phyloP scores from a whole-genome alignment of 148 eudicot genomes.

The Silene uniflora region DNA sequence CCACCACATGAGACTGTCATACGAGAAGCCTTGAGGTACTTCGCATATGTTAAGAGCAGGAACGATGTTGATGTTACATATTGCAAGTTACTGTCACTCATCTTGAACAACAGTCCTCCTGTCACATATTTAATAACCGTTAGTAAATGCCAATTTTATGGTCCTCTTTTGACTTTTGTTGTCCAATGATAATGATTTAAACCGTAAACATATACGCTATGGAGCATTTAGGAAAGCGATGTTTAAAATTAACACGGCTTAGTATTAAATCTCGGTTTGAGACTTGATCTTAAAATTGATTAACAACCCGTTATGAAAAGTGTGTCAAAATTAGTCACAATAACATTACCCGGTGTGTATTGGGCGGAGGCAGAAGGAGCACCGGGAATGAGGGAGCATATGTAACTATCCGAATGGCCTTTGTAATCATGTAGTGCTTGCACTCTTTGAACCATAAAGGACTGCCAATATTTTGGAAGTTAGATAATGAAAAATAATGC shows the following conservation, averaged over 20 bases:
- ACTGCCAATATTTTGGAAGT: conserved; percentile 22
- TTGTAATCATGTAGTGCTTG: conserved; percentile 62
- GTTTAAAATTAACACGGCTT: too few relatives aligned
- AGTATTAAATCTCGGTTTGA: too few relatives aligned
- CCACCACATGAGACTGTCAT: conserved; percentile 63
- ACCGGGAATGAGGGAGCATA: conserved; percentile 76
- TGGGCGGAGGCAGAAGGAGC: conserved; percentile 54
- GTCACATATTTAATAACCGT: conserved; percentile 11
- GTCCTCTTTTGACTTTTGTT: too few relatives aligned
- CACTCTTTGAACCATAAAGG: conserved; percentile 61
- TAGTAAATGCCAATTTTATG: conserved; percentile 12
- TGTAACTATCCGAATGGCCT: conserved; percentile 66
- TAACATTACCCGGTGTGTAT: conserved; percentile 77
- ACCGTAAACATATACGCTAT: too few relatives aligned
- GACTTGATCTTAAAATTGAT: not conserved
- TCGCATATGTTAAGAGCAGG: conserved; percentile 70
- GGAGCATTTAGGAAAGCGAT: too few relatives aligned
- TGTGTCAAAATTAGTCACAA: too few relatives aligned
- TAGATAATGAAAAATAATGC: too few relatives aligned
- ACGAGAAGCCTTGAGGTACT: conserved; percentile 59
- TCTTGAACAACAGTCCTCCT: conserved; percentile 75
- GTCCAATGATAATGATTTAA: too few relatives aligned
- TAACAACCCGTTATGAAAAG: too few relatives aligned
- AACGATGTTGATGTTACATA: conserved; percentile 82
- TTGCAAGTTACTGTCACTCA: conserved; percentile 69